Evolutionary conservation across 179 eudicot genomes (phyloP).

Genomic region (Dionaea muscipula): DNA sequence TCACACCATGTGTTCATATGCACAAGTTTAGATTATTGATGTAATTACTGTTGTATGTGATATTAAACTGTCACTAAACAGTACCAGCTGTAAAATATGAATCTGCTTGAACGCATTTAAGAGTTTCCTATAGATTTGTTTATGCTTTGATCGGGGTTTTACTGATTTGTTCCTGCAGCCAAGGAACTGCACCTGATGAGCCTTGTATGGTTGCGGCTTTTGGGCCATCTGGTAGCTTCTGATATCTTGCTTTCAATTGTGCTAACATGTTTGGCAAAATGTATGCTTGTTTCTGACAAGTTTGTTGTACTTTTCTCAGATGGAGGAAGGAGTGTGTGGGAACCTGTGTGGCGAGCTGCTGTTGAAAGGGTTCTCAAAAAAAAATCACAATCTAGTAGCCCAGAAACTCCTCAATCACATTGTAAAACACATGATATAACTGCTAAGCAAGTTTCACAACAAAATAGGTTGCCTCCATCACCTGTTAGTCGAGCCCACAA

Average conservation of each 20-base stretch:
- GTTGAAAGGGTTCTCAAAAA: constrained; percentile 52
- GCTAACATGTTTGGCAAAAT: constrained; percentile 2
- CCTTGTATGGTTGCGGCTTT: constrained; percentile 90
- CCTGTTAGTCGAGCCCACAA: constrained; percentile 42
- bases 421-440: constrained; percentile 39
- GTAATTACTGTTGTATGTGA: too few relatives aligned
- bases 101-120: not conserved
- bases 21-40: not conserved
- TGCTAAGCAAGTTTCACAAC: constrained; percentile 30
- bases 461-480: constrained; percentile 33
- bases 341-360: constrained; percentile 69
- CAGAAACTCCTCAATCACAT: constrained; percentile 43
- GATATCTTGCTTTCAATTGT: not conserved
- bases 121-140: not conserved
- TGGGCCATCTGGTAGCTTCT: constrained; percentile 57
- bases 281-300: constrained; percentile 6
- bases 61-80: too few relatives aligned
- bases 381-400: constrained; percentile 31
- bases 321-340: constrained; percentile 72
- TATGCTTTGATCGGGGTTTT: constrained; percentile 5
- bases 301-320: constrained; percentile 23
- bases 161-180: constrained; percentile 40
- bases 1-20: not conserved
- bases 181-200: constrained; percentile 90
- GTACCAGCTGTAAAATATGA: too few relatives aligned